Percentiles rank a stretch among this genome's conserved stretches.
These are phyloP conservation scores for Cucumis melo DNA, from an alignment of 306 rosid genomes.

Conservation along the genomic window DNA sequence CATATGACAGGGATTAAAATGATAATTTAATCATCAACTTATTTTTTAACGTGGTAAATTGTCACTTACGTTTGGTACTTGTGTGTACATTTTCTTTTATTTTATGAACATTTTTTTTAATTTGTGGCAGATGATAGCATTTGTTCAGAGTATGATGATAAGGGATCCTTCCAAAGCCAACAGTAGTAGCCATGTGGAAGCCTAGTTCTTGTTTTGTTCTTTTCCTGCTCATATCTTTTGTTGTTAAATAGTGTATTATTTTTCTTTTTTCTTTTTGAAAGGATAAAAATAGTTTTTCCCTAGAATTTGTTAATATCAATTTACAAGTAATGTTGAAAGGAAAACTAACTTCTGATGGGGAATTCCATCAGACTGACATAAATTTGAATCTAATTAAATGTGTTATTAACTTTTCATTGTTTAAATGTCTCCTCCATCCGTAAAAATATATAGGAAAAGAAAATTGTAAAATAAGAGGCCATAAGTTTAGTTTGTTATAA, in stretches of 20 bases:
- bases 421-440: no score
- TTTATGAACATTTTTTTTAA: conserved; percentile 8
- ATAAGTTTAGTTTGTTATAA: no score
- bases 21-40: no score
- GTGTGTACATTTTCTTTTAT: background rate
- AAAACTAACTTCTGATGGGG: no score
- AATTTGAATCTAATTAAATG: no score
- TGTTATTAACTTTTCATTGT: no score
- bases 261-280: background rate
- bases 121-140: conserved; percentile 70
- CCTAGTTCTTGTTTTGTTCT: background rate
- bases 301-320: background rate
- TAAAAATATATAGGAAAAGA: no score
- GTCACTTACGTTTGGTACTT: no score
- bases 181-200: conserved; percentile 17
- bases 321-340: background rate
- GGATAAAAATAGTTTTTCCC: background rate
- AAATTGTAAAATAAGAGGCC: no score
- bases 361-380: no score
- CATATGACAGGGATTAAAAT: no score
- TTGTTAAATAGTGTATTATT: background rate
- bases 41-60: no score
- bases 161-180: conserved; percentile 31
- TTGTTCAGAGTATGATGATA: conserved; percentile 57
- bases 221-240: background rate